Evolutionary conservation across 1,284 basidiomycete species (phyloP), one percentile per base, ranked within the genome.

Genomic region (Melampsora medusae): DNA sequence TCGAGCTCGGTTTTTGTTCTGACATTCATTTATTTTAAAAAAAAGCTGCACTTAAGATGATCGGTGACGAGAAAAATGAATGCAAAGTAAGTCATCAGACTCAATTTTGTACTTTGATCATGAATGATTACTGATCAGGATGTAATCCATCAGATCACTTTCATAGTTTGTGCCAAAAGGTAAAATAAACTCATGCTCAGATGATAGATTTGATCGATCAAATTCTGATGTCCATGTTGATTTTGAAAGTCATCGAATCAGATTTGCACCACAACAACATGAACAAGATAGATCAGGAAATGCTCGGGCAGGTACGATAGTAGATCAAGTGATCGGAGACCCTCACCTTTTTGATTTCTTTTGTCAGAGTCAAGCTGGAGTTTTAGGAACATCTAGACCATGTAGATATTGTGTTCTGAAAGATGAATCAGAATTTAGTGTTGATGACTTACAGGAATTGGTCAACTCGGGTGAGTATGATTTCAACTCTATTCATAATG

Each of bases 141-240:
- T 38, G 35, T 67, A 10, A 31, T 10, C 12, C 3, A n/a, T n/a
- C 35, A 74, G 72, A 46, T 74, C 10, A 74, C 72, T 31, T 74
- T 59, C 35, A 74, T 74, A 10, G 72, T 74, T 14, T 74, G 72
- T 28, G 72, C n/a, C 4, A 74, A 74, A 38, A 74, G 67, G 72
- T 74, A 50, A 68, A 46, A 14, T 46, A 1, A 38, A 38, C 35
- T 46, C 10, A 16, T 14, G 12, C 14, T 4, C 10, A 46, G 4
- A 14, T 46, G 14, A 16, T 46, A 46, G 14, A 46, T 46, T 46
- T 16, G 14, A 46, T 46, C 14, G 14, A 46, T 46, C 10, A 1
- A 4, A 14, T 46, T 46, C 14, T 46, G n/a, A 42, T 12, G 2
- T 46, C 17, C 4, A 53, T n/a, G 17, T 50, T 17, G 14, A 35